Base-by-base conservation (phyloP, 2,329 filamentous ascomycete species). In the Domatiomyces catenatus region DNA sequence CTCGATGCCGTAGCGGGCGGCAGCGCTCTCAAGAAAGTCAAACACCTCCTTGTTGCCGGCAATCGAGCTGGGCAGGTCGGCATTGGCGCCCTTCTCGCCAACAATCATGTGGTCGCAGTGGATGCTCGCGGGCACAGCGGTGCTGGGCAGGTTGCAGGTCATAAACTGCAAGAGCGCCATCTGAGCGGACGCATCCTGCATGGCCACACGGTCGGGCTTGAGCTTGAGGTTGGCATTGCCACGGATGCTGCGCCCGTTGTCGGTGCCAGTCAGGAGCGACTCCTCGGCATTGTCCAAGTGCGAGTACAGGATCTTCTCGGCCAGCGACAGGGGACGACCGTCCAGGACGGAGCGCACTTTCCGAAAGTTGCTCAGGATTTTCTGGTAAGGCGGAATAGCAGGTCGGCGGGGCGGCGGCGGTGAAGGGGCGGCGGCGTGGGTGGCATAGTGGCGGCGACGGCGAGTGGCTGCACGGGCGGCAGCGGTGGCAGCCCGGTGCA, bases 61-160 rank as follows among this genome's bases (percentile, higher is more conserved):
- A 55, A 98, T 93, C 43, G 88, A 92, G 28, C 83, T 79, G 24
- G 83, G 79, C 55, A 98, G 71, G 70, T 98, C 92, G 20, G 80
- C 77, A 61, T 90, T 83, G 36, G 90, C 92, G 52, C 92, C 92
- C 64, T 82, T 84, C 69, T 93, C 83, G 51, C 90, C 92, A 26
- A 96, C 90, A 70, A 98, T 96, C 81, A 98, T 83, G 68, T 98
- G 92, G 71, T 98, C 92, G 70, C 92, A 98, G 72, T 98, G 92
- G 60, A 96, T 95, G 67, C 89, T 95, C 47, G 92, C 90, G 8
- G 92, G 92, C 47, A 98, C 90, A 8, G 89, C 89, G 1, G 92
- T 94, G 53, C 80, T 80, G 24, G 84, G 84, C 49, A 98, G 76
- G 50, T 87, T 86, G 68, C 92, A 98, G 24, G 86, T 86, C 90